Percentiles rank a stretch among this genome's conserved stretches.
phyloP scores from a whole-genome alignment of 495 filamentous ascomycete genomes.

The Bombardia bombarda region DNA sequence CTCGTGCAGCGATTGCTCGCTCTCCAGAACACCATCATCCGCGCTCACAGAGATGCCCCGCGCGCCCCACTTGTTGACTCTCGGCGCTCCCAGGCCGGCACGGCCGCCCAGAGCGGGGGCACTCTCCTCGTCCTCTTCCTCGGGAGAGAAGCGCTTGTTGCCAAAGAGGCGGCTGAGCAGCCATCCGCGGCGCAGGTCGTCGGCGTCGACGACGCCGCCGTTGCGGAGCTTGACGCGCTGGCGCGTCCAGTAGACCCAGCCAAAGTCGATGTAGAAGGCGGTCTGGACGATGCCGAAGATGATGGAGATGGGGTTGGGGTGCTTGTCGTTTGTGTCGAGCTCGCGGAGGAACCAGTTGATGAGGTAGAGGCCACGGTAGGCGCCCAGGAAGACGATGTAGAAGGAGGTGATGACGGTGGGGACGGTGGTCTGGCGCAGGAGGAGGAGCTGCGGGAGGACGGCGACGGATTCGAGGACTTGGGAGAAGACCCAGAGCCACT shows the following conservation, averaged over 20 bases:
- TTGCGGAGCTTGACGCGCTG: slow-evolving; percentile 90
- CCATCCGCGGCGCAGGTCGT: slow-evolving; percentile 80
- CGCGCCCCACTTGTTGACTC: slow-evolving; percentile 63
- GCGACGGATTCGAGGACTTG: slow-evolving; percentile 85
- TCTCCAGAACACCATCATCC: slow-evolving; percentile 61
- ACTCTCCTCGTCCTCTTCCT: slow-evolving; percentile 41
- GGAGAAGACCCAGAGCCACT: slow-evolving; percentile 79
- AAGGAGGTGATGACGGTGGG: slow-evolving; percentile 94
- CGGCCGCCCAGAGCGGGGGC: slow-evolving; percentile 34
- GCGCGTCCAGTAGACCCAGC: slow-evolving; percentile 90
- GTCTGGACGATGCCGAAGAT: slow-evolving; percentile 90
- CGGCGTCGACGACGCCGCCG: slow-evolving; percentile 87
- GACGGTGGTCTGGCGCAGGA: slow-evolving; percentile 87
- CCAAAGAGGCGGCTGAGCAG: slow-evolving; percentile 51
- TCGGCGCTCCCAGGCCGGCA: slow-evolving; percentile 13
- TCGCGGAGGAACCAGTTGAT: slow-evolving; percentile 80
- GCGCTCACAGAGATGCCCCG: slow-evolving; percentile 74
- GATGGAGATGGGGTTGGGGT: slow-evolving; percentile 62
- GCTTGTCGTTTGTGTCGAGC: slow-evolving; percentile 44
- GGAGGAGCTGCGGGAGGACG: slow-evolving; percentile 82
- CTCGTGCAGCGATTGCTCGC: slow-evolving; percentile 30
- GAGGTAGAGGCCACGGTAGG: slow-evolving; percentile 86
- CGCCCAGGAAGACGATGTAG: slow-evolving; percentile 82
- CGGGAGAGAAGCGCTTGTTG: slow-evolving; percentile 31
- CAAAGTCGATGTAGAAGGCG: slow-evolving; percentile 86